Conservation (phyloP, 2,329 filamentous ascomycete genomes). For the Aspergillaceae sp. region DNA sequence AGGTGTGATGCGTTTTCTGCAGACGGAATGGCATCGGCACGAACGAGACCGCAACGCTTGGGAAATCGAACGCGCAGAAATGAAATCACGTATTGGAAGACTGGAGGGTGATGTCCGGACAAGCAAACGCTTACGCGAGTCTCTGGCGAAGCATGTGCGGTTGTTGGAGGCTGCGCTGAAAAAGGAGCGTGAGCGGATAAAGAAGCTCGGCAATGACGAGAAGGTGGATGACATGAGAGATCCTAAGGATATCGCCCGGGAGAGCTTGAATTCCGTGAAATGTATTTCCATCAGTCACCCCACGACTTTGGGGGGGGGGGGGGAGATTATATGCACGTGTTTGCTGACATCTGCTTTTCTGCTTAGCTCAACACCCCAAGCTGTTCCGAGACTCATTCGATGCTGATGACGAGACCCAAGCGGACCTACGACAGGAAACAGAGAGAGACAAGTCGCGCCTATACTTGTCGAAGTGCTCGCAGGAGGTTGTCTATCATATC, state of each 20-base stretch:
- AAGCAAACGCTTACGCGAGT: constrained; percentile 79
- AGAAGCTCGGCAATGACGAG: constrained; percentile 41
- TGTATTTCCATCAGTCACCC: constrained; percentile 16
- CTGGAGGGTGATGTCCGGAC: constrained; percentile 84
- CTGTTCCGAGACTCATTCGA: constrained; percentile 46
- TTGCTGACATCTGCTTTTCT: background rate
- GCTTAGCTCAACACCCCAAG: constrained; percentile 37
- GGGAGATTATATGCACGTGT: background rate
- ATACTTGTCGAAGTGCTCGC: constrained; percentile 57
- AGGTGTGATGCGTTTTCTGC: constrained; percentile 98
- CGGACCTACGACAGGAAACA: constrained; percentile 48
- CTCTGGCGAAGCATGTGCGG: constrained; percentile 78
- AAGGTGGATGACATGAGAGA: constrained; percentile 42
- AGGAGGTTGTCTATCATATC: constrained; percentile 60
- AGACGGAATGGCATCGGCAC: constrained; percentile 98
- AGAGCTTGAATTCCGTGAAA: constrained; percentile 35
- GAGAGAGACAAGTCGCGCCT: constrained; percentile 55
- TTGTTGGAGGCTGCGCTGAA: constrained; percentile 84
- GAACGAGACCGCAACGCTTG: constrained; percentile 95
- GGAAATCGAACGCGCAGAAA: constrained; percentile 98
- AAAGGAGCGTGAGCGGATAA: constrained; percentile 67
- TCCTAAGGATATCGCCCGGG: constrained; percentile 39
- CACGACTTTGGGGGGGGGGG: too few relatives aligned
- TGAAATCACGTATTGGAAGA: constrained; percentile 94
- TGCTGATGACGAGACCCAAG: constrained; percentile 34